Evolutionary conservation across 164 flowering plant genomes (phyloP).

Genomic region (Vitis amurensis): DNA sequence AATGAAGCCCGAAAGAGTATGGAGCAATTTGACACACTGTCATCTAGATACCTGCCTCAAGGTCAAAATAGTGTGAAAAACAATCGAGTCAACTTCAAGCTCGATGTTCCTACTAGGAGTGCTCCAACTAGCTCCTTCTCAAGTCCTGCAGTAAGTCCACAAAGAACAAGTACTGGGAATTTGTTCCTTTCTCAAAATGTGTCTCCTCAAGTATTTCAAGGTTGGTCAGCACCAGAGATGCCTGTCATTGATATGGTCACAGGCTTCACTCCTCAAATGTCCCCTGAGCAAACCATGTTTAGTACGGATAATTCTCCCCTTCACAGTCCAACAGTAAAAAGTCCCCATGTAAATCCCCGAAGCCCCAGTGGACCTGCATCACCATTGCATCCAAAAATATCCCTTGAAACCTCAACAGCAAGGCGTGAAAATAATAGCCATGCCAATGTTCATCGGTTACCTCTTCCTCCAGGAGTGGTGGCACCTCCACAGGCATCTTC

Average conservation of each 20-base stretch:
- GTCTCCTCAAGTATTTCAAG: constrained; percentile 33
- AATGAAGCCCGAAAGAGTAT: constrained; percentile 14
- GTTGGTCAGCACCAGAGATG: constrained; percentile 72
- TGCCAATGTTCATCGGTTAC: constrained; percentile 70
- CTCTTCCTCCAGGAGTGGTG: constrained; percentile 77
- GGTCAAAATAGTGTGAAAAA: constrained; percentile 18
- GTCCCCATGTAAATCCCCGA: constrained; percentile 28
- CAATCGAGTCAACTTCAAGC: constrained; percentile 18
- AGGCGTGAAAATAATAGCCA: constrained; percentile 39
- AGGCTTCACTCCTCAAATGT: constrained; percentile 36
- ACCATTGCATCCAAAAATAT: constrained; percentile 41
- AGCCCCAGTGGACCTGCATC: constrained; percentile 47
- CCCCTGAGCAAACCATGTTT: constrained; percentile 29
- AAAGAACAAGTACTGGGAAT: constrained; percentile 34
- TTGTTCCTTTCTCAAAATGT: constrained; percentile 21
- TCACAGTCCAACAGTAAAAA: constrained; percentile 43
- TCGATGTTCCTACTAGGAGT: constrained; percentile 47
- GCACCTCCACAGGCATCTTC: constrained; percentile 32
- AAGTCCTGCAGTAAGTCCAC: constrained; percentile 68
- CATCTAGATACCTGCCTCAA: constrained; percentile 26
- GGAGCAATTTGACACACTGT: constrained; percentile 20
- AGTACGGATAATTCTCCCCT: constrained; percentile 55
- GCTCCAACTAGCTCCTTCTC: constrained; percentile 62
- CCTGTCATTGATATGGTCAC: constrained; percentile 24
- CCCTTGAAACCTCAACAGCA: constrained; percentile 28